These are phyloP conservation scores for Craspedostauros australis DNA, from an alignment of 108 stramenopile genomes.

Conservation along the genomic window DNA sequence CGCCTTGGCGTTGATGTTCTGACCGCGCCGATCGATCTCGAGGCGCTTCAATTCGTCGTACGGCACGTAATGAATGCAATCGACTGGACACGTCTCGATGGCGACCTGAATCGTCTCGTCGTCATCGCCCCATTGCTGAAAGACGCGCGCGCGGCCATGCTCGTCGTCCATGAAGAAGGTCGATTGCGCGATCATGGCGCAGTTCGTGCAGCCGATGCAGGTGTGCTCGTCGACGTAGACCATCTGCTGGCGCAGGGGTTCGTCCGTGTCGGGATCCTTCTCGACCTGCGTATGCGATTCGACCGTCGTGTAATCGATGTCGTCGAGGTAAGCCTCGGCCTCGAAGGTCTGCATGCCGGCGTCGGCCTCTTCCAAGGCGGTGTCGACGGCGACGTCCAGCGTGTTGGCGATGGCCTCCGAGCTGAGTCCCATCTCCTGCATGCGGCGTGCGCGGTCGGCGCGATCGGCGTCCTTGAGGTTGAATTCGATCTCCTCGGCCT, in stretches of 20 bases:
- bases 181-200: constrained; percentile 79
- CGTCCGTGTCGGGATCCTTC: constrained; percentile 58
- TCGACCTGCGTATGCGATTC: constrained; percentile 66
- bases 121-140: constrained; percentile 90
- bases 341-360: constrained; percentile 50
- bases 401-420: constrained; percentile 52
- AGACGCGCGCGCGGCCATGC: constrained; percentile 83
- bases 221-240: constrained; percentile 92
- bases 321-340: constrained; percentile 38
- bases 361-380: constrained; percentile 48
- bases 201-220: constrained; percentile 89
- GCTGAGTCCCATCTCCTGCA: constrained; percentile 81
- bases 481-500: constrained; percentile 71
- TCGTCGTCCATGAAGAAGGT: constrained; percentile 93
- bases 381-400: constrained; percentile 59
- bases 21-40: constrained; percentile 75
- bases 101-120: constrained; percentile 79
- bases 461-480: constrained; percentile 66
- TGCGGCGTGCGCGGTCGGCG: constrained; percentile 75
- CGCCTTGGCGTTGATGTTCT: constrained; percentile 89
- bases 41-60: constrained; percentile 76
- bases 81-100: constrained; percentile 89
- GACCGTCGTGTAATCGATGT: constrained; percentile 55
- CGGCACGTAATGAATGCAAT: constrained; percentile 90
- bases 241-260: constrained; percentile 69